phyloP scores from a whole-genome alignment of 441 rosid species.

The Gossypium laxum region DNA sequence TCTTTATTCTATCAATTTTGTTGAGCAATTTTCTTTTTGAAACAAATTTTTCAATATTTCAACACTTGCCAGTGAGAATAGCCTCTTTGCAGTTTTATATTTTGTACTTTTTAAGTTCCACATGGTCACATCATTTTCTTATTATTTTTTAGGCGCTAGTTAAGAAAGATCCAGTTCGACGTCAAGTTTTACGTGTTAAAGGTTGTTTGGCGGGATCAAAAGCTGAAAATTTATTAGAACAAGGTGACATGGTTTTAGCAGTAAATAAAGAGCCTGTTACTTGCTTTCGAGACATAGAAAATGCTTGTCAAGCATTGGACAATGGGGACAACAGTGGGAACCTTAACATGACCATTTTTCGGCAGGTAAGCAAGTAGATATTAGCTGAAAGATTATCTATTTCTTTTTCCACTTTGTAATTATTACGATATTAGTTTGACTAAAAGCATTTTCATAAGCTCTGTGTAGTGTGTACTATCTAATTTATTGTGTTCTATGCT shows the following conservation, averaged over 20 bases:
- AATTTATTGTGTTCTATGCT: background rate
- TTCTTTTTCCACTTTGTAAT: background rate
- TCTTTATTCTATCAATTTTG: background rate
- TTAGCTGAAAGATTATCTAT: background rate
- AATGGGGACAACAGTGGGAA: constrained; percentile 41
- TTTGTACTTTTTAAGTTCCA: background rate
- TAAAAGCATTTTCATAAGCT: constrained; percentile 9
- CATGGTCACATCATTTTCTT: background rate
- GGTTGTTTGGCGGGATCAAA: constrained; percentile 94
- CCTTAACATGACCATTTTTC: constrained; percentile 67
- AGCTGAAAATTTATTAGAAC: constrained; percentile 80
- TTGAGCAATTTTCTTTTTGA: background rate
- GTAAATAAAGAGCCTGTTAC: constrained; percentile 86
- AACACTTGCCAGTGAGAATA: background rate
- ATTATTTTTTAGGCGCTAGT: constrained; percentile 54
- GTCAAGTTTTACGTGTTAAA: constrained; percentile 82
- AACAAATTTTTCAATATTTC: background rate
- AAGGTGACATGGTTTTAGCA: constrained; percentile 96
- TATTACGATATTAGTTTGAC: background rate
- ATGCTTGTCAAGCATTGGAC: constrained; percentile 72
- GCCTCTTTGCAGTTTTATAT: background rate
- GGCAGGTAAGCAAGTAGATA: constrained; percentile 53
- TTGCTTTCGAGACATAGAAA: constrained; percentile 84
- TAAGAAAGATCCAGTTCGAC: constrained; percentile 81
- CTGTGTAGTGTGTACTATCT: background rate